phyloP scores from a whole-genome alignment of 768 basidiomycete species.

The Obba rivulosa region DNA sequence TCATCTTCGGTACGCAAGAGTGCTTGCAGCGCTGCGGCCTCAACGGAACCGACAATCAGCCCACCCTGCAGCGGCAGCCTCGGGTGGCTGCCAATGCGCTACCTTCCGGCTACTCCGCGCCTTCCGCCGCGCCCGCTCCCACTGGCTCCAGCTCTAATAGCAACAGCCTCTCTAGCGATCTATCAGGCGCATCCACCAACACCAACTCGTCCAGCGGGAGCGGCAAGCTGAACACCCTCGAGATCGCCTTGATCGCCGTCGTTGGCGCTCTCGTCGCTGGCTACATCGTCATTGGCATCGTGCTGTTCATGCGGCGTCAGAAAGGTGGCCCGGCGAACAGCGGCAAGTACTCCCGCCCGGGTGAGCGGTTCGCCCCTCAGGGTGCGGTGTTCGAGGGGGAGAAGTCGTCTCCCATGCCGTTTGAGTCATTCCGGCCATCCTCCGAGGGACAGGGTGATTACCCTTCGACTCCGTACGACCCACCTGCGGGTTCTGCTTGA shows the following conservation, averaged over 20 bases:
- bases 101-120: slow-evolving; percentile 8
- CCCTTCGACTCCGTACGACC: slow-evolving; percentile 12
- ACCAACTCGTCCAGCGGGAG: slow-evolving; percentile 1
- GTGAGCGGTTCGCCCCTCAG: slow-evolving; percentile 9
- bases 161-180: slow-evolving; percentile 5
- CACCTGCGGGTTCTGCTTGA: not conserved
- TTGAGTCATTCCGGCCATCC: not conserved
- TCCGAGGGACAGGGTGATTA: not conserved
- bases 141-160: slow-evolving; percentile 7
- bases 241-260: slow-evolving; percentile 15
- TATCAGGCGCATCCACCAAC: slow-evolving; percentile 3
- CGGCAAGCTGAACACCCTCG: slow-evolving; percentile 7
- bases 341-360: slow-evolving; percentile 12
- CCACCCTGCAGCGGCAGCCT: slow-evolving; percentile 23
- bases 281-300: slow-evolving; percentile 15
- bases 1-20: slow-evolving; percentile 22
- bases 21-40: slow-evolving; percentile 24
- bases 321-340: not conserved
- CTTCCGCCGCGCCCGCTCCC: slow-evolving; percentile 9
- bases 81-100: slow-evolving; percentile 21
- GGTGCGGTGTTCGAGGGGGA: slow-evolving; percentile 5
- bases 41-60: slow-evolving; percentile 14
- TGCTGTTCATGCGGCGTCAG: slow-evolving; percentile 13
- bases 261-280: slow-evolving; percentile 16
- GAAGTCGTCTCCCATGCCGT: slow-evolving; percentile 4